Evolutionary conservation across 345 rosid species (phyloP), one percentile per base, ranked within the genome.

Genomic region (Cardamine resedifolia): DNA sequence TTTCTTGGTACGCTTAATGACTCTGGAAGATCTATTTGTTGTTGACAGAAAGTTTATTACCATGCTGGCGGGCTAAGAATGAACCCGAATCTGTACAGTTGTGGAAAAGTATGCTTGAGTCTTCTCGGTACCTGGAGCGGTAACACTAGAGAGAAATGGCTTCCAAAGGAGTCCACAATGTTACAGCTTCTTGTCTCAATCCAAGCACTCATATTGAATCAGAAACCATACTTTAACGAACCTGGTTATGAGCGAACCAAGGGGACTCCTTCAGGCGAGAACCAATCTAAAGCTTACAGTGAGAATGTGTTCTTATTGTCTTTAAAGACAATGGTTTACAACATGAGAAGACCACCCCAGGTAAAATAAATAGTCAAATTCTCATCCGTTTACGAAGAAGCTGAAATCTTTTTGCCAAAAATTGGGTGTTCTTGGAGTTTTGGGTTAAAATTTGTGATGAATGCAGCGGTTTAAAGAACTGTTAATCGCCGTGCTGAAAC

Each of bases 91-190:
- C 71, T 94, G 41, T 88, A 94, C 71, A 7, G 4, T 16, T 65
- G 85, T 58, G 98, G 98, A 34, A 88, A 89, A 79, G 96, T 91
- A 58, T 94, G 98, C 67, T 92, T 94, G 63, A 94, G 98, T 83
- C 95, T 94, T 75, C 92, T 94, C 23, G 88, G 89, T 75, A 94
- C 98, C 9, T 93, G 98, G 98, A 27, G 50, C 23, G 96, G 97
- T 62, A 70, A 59, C 31, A 52, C 77, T 45, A 91, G 86, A 65
- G 98, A 94, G 89, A 83, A 78, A 74, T 94, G 98, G 98, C 73
- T 84, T 15, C 97, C 97, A 58, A 83, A 83, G n/a, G 78, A 81
- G 51, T 94, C 98, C 4, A 91, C 95, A 31, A 83, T 85, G 83
- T 80, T 91, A 28, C 98, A 94, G 83, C 95, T 94, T 80, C 83